Evolutionary conservation across 2,329 filamentous ascomycete genomes (phyloP).

Genomic region (Colletotrichum kahawae): DNA sequence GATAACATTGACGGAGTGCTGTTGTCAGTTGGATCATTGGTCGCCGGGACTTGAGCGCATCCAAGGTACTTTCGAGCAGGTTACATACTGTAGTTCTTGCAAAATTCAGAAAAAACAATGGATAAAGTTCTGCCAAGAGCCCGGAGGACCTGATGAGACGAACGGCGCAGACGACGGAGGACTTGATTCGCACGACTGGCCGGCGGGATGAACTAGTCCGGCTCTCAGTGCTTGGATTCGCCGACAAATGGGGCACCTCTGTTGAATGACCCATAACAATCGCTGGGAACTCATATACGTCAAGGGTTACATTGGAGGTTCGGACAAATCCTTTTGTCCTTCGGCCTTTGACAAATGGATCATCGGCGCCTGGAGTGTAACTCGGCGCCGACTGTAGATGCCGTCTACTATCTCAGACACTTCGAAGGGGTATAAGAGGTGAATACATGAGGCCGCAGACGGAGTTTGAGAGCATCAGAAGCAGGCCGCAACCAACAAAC

Average conservation of each 20-base stretch:
- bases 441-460: not conserved
- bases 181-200: not conserved
- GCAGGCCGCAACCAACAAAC: not conserved
- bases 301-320: not conserved
- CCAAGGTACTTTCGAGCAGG: not conserved
- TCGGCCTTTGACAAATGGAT: not conserved
- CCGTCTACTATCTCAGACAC: rapidly evolving
- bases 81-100: not conserved
- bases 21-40: not conserved
- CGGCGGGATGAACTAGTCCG: not conserved
- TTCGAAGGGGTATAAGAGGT: not conserved
- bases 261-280: not conserved
- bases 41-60: not conserved
- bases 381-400: not conserved
- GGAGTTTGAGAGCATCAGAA: rapidly evolving
- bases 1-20: not conserved
- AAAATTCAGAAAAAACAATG: too few species aligned
- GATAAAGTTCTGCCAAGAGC: not conserved
- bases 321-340: not conserved
- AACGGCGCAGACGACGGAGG: not conserved
- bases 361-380: not conserved
- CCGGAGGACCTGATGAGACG: not conserved
- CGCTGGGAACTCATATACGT: rapidly evolving
- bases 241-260: not conserved
- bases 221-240: not conserved